These are phyloP conservation scores for Besnoitia besnoiti DNA, from an alignment of 169 alveolate genomes.

Conservation along the genomic window DNA sequence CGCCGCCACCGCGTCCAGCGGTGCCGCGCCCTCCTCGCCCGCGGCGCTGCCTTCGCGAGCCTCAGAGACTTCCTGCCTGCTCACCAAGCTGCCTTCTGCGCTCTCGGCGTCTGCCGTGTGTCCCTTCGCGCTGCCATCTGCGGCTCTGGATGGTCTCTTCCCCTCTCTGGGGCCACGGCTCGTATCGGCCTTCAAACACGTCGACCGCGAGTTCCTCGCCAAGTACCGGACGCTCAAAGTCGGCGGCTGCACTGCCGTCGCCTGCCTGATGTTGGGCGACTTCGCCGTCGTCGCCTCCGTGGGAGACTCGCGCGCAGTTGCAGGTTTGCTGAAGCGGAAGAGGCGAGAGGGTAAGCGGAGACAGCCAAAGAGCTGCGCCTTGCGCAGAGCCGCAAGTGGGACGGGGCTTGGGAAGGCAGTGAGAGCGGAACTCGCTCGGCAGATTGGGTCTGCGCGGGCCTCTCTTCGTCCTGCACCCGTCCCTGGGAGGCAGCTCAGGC, in stretches of 20 bases:
- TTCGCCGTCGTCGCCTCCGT: constrained; percentile 83
- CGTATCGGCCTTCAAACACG: constrained; percentile 18
- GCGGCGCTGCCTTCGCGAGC: not conserved
- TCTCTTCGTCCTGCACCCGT: too few relatives aligned
- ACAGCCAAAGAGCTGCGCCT: not conserved
- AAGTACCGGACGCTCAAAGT: constrained; percentile 22
- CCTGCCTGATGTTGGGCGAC: constrained; percentile 73
- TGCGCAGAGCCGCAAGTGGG: too few relatives aligned
- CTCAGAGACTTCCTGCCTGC: not conserved
- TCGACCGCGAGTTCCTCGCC: constrained; percentile 36
- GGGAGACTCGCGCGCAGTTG: constrained; percentile 90
- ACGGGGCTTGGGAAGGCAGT: too few relatives aligned
- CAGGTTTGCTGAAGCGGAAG: constrained; percentile 63
- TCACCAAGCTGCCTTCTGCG: constrained; percentile 36
- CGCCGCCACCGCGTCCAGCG: not conserved
- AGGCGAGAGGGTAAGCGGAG: not conserved
- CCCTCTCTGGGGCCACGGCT: constrained; percentile 10
- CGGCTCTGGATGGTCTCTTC: not conserved
- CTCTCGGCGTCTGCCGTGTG: not conserved
- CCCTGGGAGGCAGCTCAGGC: too few relatives aligned
- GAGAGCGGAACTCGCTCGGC: too few relatives aligned
- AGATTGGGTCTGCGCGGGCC: too few relatives aligned
- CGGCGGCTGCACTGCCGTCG: constrained; percentile 84
- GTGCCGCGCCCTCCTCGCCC: not conserved
- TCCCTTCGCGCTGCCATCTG: not conserved